Evolutionary conservation across 768 basidiomycete genomes (phyloP), one percentile per base, ranked within the genome.

Genomic region (Boletus vermiculosoides): DNA sequence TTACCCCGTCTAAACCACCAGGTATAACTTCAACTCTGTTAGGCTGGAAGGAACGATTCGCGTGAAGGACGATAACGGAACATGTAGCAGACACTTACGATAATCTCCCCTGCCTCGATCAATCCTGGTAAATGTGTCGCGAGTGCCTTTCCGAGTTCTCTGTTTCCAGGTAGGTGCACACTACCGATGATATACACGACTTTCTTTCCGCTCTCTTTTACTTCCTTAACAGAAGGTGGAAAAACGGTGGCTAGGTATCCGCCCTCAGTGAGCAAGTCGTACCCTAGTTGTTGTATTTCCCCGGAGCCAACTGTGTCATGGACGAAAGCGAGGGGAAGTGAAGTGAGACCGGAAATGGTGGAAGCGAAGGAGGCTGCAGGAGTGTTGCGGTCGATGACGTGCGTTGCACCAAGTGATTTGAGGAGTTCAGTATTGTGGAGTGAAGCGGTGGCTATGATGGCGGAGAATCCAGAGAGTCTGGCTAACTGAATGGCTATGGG

Each of bases 401-500:
- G 63, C 0, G 72, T 75, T 30, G 74, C 71, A 41, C 73, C 73
- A 5, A 74, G 61, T 4, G 67, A 64, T 46, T 65, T 66, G 39
- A 75, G 63, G 22, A 63, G 63, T 5, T 50, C 63, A 0, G 59
- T 55, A 51, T 74, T 71, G 53, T 71, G 64, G 16, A 59, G 55
- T 3, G 76, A 74, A 5, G 74, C 67, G 1, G 74, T 76, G n/a
- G 73, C 64, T 39, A 74, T 66, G 44, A 76, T 71, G 6, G 67
- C 66, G 1, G 63, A 69, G 52, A 73, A 68, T 13, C 64, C 66
- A 31, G 66, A 68, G 37, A 71, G 56, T 31, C 52, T 60, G 13
- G 72, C 68, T 10, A 69, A 58, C 56, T 73, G 73, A 30, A 72
- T 70, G 28, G 56, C 69, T 67, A 40, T 37, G 11, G 37, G 31